phyloP scores from a whole-genome alignment of 2,329 filamentous ascomycete species.

The Emmonsiellopsis sp. region DNA sequence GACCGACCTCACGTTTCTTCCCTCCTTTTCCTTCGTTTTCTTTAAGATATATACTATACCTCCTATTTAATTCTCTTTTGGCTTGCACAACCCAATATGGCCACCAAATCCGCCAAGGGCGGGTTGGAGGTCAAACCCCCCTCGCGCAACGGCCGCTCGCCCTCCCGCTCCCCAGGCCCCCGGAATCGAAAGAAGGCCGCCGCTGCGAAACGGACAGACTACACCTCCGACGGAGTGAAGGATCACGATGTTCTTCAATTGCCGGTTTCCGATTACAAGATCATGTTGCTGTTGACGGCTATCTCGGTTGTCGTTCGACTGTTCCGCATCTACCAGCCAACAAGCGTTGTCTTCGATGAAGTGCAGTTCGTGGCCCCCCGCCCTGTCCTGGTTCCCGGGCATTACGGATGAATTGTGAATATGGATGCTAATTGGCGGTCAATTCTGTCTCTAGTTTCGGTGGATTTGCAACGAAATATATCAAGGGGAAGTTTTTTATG shows the following conservation, averaged over 20 bases:
- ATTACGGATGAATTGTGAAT: conserved; percentile 1
- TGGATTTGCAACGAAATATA: conserved; percentile 96
- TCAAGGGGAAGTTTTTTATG: conserved; percentile 99
- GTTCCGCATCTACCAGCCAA: conserved; percentile 92
- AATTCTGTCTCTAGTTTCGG: conserved; percentile 59
- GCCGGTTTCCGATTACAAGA: conserved; percentile 71
- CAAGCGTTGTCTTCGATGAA: conserved; percentile 96
- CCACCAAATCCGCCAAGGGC: conserved; percentile 17
- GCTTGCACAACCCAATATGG: conserved; percentile 10
- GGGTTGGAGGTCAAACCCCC: conserved; percentile 28
- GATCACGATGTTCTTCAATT: conserved; percentile 91
- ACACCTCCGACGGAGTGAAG: conserved; percentile 47
- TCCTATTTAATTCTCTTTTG: conserved; percentile 3
- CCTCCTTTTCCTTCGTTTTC: background rate
- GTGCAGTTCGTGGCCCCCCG: conserved; percentile 68
- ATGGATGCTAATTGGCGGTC: background rate
- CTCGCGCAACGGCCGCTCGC: conserved; percentile 25
- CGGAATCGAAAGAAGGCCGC: conserved; percentile 25
- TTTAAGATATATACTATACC: background rate
- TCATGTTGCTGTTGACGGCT: conserved; percentile 62
- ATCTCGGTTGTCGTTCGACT: conserved; percentile 72
- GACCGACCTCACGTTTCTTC: background rate
- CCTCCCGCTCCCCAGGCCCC: conserved; percentile 30
- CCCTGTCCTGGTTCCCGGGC: background rate
- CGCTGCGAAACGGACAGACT: conserved; percentile 26